Evolutionary conservation across 2,329 filamentous ascomycete species (phyloP), one percentile per base, ranked within the genome.

Genomic region (Aspergillus sp.): DNA sequence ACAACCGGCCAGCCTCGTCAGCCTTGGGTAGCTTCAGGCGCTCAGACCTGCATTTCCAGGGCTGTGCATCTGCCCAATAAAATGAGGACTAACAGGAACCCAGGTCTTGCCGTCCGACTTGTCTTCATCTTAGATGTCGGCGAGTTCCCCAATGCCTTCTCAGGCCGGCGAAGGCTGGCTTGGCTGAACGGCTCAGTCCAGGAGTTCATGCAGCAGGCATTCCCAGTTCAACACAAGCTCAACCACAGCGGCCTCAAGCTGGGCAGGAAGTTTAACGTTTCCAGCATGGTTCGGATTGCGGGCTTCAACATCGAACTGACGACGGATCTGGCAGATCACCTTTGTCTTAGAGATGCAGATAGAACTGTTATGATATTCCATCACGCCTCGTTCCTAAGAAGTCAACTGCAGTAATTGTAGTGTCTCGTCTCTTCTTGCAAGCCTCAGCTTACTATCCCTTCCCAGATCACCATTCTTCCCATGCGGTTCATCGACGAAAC

Each of bases 301-400:
- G 77, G 76, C 0, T 66, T 80, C 12, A 27, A 70, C 15, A 66
- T 74, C 5, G 53, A 62, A 6, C 75, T 71, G 66, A 80, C 78
- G 0, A 64, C 68, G 21, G 79, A 80, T 44, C 58, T 80, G 3
- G 63, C 71, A 0, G 75, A 79, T 53, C 78, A 80, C 59, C 65
- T 80, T 2, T 68, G 68, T 2, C 46, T 80, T 21, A 66, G 62
- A 0, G 71, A 78, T 9, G 71, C 75, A n/a, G 76, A 78, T 48
- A 74, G 63, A 0, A 73, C 62, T 4, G 63, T 80, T 0, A 61
- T 68, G 11, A 64, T 81, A 0, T 80, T 80, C 45, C 74, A 79
- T 55, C 71, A 77, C 52, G 73, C 68, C 0, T 73, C 72, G 0
- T 77, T 79, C 43, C 62, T 79, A 8, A 60, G 71, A 40, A 57